phyloP scores from a whole-genome alignment of 768 basidiomycete species.

The Mycena latifolia region DNA sequence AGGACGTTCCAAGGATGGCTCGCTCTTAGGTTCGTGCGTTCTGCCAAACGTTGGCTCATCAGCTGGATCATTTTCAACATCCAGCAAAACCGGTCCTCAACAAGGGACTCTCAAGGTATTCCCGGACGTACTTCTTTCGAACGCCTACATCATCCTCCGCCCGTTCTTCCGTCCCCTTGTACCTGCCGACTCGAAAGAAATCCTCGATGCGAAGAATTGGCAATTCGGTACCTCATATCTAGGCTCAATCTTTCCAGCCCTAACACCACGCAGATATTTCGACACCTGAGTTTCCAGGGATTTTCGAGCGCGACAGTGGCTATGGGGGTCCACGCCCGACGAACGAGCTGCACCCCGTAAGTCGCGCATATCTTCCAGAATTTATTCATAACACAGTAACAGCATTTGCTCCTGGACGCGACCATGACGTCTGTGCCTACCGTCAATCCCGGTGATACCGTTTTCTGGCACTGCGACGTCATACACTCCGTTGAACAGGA shows the following conservation, averaged over 20 bases:
- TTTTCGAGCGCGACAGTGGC: constrained; percentile 41
- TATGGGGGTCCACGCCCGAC: constrained; percentile 54
- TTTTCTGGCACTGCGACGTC: constrained; percentile 71
- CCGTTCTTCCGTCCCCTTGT: constrained; percentile 72
- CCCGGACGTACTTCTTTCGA: constrained; percentile 66
- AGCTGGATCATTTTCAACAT: constrained; percentile 4
- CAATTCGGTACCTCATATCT: constrained; percentile 45
- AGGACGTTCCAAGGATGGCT: constrained; percentile 74
- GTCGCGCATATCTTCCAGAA: constrained; percentile 51
- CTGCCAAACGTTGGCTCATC: constrained; percentile 3
- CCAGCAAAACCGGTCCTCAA: constrained; percentile 63
- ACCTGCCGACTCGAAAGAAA: constrained; percentile 46
- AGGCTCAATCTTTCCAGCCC: background rate
- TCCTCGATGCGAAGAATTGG: constrained; percentile 57
- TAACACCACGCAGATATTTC: constrained; percentile 48
- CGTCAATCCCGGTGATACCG: constrained; percentile 76
- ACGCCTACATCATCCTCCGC: constrained; percentile 71
- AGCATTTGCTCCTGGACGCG: constrained; percentile 62
- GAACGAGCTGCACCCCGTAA: constrained; percentile 48
- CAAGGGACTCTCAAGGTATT: constrained; percentile 72
- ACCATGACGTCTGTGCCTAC: constrained; percentile 74
- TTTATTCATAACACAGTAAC: constrained; percentile 40
- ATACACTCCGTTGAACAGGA: constrained; percentile 48
- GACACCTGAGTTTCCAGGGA: constrained; percentile 57
- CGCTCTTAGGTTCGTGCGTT: constrained; percentile 59